Percentiles rank a stretch among this genome's conserved stretches.
phyloP scores from a whole-genome alignment of 306 rosid genomes.

The Rubus idaeus region DNA sequence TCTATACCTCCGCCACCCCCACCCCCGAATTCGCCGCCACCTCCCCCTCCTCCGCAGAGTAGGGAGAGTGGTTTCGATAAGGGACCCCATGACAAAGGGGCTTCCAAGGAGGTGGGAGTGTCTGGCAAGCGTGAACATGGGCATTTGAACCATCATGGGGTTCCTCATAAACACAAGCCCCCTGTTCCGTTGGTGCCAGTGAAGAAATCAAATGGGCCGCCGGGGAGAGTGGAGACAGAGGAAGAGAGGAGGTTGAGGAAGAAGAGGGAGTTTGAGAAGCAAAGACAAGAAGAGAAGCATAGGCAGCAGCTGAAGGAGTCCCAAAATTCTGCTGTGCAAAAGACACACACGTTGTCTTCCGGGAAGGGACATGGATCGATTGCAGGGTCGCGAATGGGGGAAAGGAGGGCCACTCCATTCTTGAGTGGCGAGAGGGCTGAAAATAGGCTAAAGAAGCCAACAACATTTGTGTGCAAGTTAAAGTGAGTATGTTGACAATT shows the following conservation, averaged over 20 bases:
- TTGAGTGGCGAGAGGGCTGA: conserved; percentile 86
- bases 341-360: conserved; percentile 66
- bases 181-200: conserved; percentile 43
- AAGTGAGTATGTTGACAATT: conserved; percentile 63
- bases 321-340: conserved; percentile 65
- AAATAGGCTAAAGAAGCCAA: conserved; percentile 96
- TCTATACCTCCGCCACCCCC: conserved; percentile 79
- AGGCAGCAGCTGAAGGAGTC: conserved; percentile 87
- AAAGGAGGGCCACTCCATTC: conserved; percentile 67
- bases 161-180: conserved; percentile 55
- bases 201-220: conserved; percentile 55
- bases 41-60: conserved; percentile 45
- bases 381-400: conserved; percentile 88
- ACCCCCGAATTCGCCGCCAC: conserved; percentile 64
- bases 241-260: conserved; percentile 80
- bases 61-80: conserved; percentile 45
- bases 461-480: conserved; percentile 96
- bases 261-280: conserved; percentile 87
- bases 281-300: conserved; percentile 83
- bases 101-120: conserved; percentile 43
- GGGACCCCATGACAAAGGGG: conserved; percentile 45
- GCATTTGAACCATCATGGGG: conserved; percentile 45
- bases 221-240: conserved; percentile 73
- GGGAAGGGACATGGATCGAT: conserved; percentile 85
- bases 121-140: conserved; percentile 66